phyloP scores from a whole-genome alignment of 495 filamentous ascomycete species.

The Hamigera avellanea region DNA sequence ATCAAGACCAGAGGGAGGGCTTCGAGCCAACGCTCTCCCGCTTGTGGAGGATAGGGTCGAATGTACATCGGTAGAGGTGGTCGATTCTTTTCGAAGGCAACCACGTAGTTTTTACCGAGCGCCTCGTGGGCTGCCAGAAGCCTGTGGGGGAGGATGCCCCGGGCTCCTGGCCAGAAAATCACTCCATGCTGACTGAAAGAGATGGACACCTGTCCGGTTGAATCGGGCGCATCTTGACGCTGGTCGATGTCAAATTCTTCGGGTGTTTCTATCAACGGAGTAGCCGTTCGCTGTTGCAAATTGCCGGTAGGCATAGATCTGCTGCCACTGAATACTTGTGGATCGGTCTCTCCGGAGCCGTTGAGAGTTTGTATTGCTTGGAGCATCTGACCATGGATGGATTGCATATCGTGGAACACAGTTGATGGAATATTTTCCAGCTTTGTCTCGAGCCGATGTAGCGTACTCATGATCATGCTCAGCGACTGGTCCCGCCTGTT shows the following conservation, averaged over 20 bases:
- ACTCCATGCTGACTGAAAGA: conserved; percentile 40
- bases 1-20: conserved; percentile 28
- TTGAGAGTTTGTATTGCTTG: conserved; percentile 5
- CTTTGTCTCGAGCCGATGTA: conserved; percentile 37
- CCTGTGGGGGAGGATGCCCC: conserved; percentile 21
- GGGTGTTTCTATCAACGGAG: conserved; percentile 15
- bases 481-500: conserved; percentile 34
- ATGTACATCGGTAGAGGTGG: conserved; percentile 30
- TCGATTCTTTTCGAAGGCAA: conserved; percentile 30
- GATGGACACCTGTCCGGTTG: conserved; percentile 27
- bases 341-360: conserved; percentile 6
- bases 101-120: conserved; percentile 35
- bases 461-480: conserved; percentile 37
- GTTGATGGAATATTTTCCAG: conserved; percentile 28
- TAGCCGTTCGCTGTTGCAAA: conserved; percentile 4
- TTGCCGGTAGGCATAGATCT: not conserved
- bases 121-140: conserved; percentile 25
- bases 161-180: conserved; percentile 34
- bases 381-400: conserved; percentile 15
- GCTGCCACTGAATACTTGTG: conserved; percentile 3
- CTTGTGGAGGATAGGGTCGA: conserved; percentile 25
- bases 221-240: conserved; percentile 15
- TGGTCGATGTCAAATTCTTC: conserved; percentile 26
- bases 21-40: conserved; percentile 30
- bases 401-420: conserved; percentile 23